Evolutionary conservation across 495 filamentous ascomycete species (phyloP), one percentile per base, ranked within the genome.

Genomic region (Aspergillus olivimuriae): DNA sequence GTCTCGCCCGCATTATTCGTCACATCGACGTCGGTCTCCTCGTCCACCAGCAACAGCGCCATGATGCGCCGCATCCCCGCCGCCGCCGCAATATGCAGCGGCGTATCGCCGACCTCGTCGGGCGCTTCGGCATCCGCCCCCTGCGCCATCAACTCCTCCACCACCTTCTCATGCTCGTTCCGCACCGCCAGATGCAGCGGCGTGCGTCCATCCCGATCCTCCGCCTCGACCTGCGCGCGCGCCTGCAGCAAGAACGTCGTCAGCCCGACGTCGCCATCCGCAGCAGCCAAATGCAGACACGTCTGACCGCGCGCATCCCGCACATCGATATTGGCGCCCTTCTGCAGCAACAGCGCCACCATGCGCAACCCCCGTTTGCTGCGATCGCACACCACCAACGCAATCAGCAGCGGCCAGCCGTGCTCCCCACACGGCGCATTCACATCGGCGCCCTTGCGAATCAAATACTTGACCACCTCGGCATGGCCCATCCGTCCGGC

Each of bases 41-140:
- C 43, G 8, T 37, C 40, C 9, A 69, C 50, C 1, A 70, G 46
- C 8, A 59, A 34, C 18, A 62, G 56, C 2, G 61, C 52, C 7
- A 68, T n/a, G n/a, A n/a, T n/a, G n/a, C n/a, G n/a, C n/a, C 62
- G 41, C 46, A 63, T 48, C 7, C 70, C 69, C 8, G 53, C 55
- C 18, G 52, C 34, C 4, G 63, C 63, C 4, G 72, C 72, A 31
- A 62, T 50, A 19, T 69, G 61, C 23, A 76, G 51, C n/a, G 68
- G 65, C 1, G 63, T 66, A 19, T 62, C 50, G 1, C 62, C 65
- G 11, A 41, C 48, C 11, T 43, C 39, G 35, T 61, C 56, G 14
- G 61, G 51, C 6, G 55, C 52, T 47, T 68, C 49, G 17, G 56
- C 19, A 3, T 56, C 41, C 0, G 67, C 62, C 7, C 58, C 59